phyloP scores from a whole-genome alignment of 305 asterid species.

The Solanum chacoense region DNA sequence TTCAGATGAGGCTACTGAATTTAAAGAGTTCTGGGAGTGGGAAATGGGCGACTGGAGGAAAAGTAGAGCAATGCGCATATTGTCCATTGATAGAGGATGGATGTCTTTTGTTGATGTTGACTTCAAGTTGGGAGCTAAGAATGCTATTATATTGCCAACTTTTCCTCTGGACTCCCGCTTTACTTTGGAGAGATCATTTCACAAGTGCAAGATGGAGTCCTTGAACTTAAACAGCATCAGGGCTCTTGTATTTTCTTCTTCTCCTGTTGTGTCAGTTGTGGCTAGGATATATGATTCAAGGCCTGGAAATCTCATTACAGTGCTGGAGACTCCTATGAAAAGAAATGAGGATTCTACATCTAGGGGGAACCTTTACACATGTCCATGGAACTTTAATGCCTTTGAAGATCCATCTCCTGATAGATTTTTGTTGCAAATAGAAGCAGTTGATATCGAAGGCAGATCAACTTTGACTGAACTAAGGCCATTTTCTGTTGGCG shows the following conservation, averaged over 20 bases:
- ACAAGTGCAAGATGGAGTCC: slow-evolving; percentile 29
- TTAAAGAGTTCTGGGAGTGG: slow-evolving; percentile 83
- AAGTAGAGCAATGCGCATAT: slow-evolving; percentile 74
- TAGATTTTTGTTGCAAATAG: slow-evolving; percentile 67
- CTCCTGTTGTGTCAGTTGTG: slow-evolving; percentile 53
- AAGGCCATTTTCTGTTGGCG: slow-evolving; percentile 73
- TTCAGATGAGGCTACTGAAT: slow-evolving; percentile 16
- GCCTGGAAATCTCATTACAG: slow-evolving; percentile 38
- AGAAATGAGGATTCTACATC: slow-evolving; percentile 31
- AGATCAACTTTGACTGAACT: slow-evolving; percentile 47
- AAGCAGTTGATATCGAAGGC: slow-evolving; percentile 51
- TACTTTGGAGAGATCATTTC: slow-evolving; percentile 23
- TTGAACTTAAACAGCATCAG: slow-evolving; percentile 35
- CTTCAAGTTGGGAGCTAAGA: slow-evolving; percentile 47
- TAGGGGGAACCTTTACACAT: slow-evolving; percentile 59
- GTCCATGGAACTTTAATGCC: slow-evolving; percentile 64
- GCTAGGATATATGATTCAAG: slow-evolving; percentile 76
- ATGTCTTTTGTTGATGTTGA: slow-evolving; percentile 63
- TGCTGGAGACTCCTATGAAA: slow-evolving; percentile 53
- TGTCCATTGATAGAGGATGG: slow-evolving; percentile 73
- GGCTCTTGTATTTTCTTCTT: slow-evolving; percentile 70
- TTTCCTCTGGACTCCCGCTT: slow-evolving; percentile 83
- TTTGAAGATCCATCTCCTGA: slow-evolving; percentile 81
- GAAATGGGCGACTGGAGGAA: slow-evolving; percentile 97
- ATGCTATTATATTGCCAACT: slow-evolving; percentile 66